Percentiles rank a stretch among this genome's conserved stretches.
Conservation (phyloP, 2,329 filamentous ascomycete species). For the Incumbomyces lentus region DNA sequence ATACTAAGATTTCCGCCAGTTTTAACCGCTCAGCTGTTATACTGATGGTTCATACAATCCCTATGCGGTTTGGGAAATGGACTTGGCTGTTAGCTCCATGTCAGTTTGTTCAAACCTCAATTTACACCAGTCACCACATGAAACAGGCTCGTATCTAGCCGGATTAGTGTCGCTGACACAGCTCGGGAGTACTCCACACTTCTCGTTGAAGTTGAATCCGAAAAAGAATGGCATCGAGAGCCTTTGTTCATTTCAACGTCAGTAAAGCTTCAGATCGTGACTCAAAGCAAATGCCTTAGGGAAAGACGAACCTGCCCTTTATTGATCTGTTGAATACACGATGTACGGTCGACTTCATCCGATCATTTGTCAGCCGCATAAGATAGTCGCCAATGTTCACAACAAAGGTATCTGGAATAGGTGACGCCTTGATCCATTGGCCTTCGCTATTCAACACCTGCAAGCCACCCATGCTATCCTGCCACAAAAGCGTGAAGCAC, state of each 20-base stretch:
- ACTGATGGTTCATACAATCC: too few relatives aligned
- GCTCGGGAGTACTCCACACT: conserved; percentile 38
- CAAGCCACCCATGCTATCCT: conserved; percentile 43
- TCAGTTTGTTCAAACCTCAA: conserved; percentile 15
- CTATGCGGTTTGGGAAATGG: background rate
- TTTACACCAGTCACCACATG: conserved; percentile 14
- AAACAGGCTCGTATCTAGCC: conserved; percentile 43
- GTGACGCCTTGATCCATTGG: conserved; percentile 33
- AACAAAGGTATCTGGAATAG: conserved; percentile 33
- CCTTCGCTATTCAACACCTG: conserved; percentile 37
- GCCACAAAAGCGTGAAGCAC: conserved; percentile 45
- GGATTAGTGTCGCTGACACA: conserved; percentile 32
- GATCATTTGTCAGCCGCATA: conserved; percentile 42
- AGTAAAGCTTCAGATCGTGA: too few relatives aligned
- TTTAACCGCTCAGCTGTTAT: too few relatives aligned
- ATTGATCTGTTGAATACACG: conserved; percentile 38
- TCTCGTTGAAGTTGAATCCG: conserved; percentile 44
- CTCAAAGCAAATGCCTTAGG: conserved; percentile 28
- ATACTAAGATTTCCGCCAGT: too few relatives aligned
- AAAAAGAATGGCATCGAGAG: conserved; percentile 51
- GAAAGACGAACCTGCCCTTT: conserved; percentile 17
- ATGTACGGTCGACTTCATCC: conserved; percentile 42
- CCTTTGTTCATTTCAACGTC: conserved; percentile 25
- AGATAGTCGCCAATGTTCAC: conserved; percentile 43
- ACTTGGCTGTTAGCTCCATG: background rate